Conservation (phyloP, 2,329 filamentous ascomycete species). For the Colletotrichum sp. region DNA sequence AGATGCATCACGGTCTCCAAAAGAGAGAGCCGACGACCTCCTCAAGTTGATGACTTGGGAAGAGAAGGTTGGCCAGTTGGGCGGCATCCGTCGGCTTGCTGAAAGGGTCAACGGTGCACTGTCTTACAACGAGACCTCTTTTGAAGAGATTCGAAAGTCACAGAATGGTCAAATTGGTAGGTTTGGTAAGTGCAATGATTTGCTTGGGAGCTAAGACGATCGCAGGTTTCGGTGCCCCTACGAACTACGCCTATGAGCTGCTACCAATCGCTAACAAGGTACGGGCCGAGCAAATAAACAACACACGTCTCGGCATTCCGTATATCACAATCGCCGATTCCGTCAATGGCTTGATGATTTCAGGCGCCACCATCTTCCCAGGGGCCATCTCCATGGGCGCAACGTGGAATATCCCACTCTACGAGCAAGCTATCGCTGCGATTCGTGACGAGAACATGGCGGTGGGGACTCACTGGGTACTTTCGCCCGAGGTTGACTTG, state of each 20-base stretch:
- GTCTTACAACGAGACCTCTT: not conserved
- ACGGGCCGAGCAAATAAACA: constrained; percentile 24
- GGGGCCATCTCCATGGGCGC: constrained; percentile 32
- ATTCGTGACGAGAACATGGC: constrained; percentile 36
- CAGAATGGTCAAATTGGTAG: constrained; percentile 16
- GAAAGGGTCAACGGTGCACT: not conserved
- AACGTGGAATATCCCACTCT: constrained; percentile 33
- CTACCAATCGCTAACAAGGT: constrained; percentile 29
- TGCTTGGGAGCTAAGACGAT: not conserved
- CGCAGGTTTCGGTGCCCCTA: constrained; percentile 30
- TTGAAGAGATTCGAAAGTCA: constrained; percentile 3
- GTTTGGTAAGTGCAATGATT: not conserved
- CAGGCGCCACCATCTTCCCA: constrained; percentile 35
- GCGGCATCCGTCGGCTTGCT: constrained; percentile 8
- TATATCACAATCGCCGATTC: constrained; percentile 31
- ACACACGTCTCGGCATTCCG: constrained; percentile 24
- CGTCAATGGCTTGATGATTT: constrained; percentile 32
- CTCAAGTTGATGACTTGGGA: constrained; percentile 12
- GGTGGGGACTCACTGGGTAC: constrained; percentile 35
- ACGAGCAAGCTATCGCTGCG: constrained; percentile 27
- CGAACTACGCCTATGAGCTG: constrained; percentile 31
- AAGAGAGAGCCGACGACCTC: constrained; percentile 10
- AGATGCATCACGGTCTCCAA: not conserved
- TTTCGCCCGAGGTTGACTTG: constrained; percentile 36
- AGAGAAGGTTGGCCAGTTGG: constrained; percentile 14